Evolutionary conservation across 2,329 filamentous ascomycete genomes (phyloP), one percentile per base, ranked within the genome.

Genomic region (Colletotrichum graminicola): DNA sequence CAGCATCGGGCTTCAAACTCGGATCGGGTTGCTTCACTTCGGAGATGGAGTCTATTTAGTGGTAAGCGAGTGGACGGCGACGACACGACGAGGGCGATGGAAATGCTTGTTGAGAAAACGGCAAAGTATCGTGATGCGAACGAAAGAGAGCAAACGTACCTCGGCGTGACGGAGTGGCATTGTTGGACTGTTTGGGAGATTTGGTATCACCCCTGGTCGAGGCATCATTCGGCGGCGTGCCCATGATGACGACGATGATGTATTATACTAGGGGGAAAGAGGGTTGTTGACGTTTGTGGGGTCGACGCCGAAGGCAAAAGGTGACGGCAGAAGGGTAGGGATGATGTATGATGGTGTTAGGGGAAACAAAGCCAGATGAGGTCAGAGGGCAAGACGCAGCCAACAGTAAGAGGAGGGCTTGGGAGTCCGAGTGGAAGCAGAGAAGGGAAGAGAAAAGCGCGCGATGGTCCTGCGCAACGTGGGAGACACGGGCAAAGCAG

Each of bases 1-100:
- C 90, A 80, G 85, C 84, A 85, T 88, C 88, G 76, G 85, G 80
- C 77, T 77, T 91, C 88, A 74, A 82, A 74, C 79, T 89, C 89
- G 75, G 70, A 80, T 74, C 51, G 78, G 77, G 76, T 86, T 86
- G 78, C 77, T 88, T 89, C 76, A 82, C 79, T 77, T 85, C 84
- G 75, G 83, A 76, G 75, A 80, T 79, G 72, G 80, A 77, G 74
- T 83, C 85, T 87, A 75, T 66, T 72, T 45, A 70, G 65, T 63
- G 68, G 76, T 77, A 62, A 78, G 75, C 69, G 67, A 68, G 12
- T 34, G 59, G 23, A 29, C 49, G 45, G 66, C n/a, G 36, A 55
- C 49, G 74, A 74, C 66, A 62, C 39, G 12, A 71, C 64, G 67
- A 72, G 67, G 16, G 5, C 5, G 14, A 18, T 5, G 72, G 49